These are phyloP conservation scores for Camillea tinctor DNA, from an alignment of 2,329 filamentous ascomycete species.

Conservation along the genomic window DNA sequence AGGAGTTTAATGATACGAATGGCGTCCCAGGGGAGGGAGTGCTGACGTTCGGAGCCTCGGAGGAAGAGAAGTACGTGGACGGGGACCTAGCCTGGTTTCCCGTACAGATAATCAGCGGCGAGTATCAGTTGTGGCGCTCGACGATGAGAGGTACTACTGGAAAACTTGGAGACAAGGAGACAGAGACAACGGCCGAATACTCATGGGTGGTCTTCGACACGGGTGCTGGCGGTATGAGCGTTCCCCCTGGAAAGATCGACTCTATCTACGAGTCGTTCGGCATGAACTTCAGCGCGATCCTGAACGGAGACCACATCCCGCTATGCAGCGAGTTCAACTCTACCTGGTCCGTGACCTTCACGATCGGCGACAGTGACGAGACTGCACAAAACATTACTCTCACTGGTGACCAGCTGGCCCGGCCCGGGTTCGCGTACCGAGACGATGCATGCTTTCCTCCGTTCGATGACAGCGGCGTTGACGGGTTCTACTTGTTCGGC, in stretches of 20 bases:
- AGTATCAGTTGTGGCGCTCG: slow-evolving; percentile 35
- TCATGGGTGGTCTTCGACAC: slow-evolving; percentile 34
- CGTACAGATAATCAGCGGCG: slow-evolving; percentile 5
- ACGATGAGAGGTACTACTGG: slow-evolving; percentile 17
- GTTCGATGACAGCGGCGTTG: slow-evolving; percentile 24
- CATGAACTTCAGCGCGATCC: slow-evolving; percentile 35
- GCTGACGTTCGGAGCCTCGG: slow-evolving; percentile 34
- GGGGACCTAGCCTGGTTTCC: slow-evolving; percentile 25
- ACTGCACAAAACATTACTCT: slow-evolving; percentile 24
- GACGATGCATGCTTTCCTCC: slow-evolving; percentile 38
- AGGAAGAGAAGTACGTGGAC: slow-evolving; percentile 30
- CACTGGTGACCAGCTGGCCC: slow-evolving; percentile 32
- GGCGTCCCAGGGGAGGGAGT: slow-evolving; percentile 24
- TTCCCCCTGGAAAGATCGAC: slow-evolving; percentile 26
- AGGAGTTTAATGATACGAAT: slow-evolving; percentile 14
- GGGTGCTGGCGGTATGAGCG: slow-evolving; percentile 27
- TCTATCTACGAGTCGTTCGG: slow-evolving; percentile 35
- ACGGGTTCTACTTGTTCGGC: slow-evolving; percentile 32
- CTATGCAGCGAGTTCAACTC: slow-evolving; percentile 37
- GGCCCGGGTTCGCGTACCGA: slow-evolving; percentile 33
- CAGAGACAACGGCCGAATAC: slow-evolving; percentile 4
- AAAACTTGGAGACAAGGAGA: neutral
- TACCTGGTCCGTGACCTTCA: slow-evolving; percentile 34
- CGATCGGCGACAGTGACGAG: slow-evolving; percentile 23
- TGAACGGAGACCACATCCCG: slow-evolving; percentile 28